Evolutionary conservation across 495 filamentous ascomycete genomes (phyloP).

Genomic region (Tuber aestivum): DNA sequence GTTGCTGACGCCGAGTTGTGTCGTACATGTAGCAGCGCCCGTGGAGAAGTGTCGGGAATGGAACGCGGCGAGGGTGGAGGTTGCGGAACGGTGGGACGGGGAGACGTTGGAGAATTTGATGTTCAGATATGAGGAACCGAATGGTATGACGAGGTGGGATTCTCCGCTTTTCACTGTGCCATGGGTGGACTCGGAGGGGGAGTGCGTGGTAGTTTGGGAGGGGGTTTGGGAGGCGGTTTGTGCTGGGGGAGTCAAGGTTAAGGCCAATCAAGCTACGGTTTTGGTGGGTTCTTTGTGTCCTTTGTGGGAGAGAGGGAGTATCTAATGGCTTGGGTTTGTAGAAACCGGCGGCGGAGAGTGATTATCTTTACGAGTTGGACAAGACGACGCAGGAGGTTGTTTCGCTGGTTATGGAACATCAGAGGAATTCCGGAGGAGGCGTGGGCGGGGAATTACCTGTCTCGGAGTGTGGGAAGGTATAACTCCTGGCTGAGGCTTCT

Average conservation of each 20-base stretch:
- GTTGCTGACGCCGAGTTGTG: constrained; percentile 69
- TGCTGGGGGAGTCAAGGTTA: constrained; percentile 57
- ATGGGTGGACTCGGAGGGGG: constrained; percentile 66
- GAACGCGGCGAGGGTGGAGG: constrained; percentile 41
- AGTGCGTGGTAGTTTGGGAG: constrained; percentile 50
- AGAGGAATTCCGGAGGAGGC: constrained; percentile 52
- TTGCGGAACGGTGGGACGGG: constrained; percentile 55
- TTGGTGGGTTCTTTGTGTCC: constrained; percentile 46
- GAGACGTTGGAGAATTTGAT: constrained; percentile 86
- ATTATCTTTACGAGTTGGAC: constrained; percentile 81
- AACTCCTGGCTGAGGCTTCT: constrained; percentile 31
- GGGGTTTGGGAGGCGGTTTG: constrained; percentile 74
- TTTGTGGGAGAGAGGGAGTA: not conserved
- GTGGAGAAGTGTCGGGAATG: constrained; percentile 49
- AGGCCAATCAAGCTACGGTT: constrained; percentile 76
- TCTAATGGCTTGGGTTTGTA: constrained; percentile 20
- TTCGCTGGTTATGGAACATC: constrained; percentile 61
- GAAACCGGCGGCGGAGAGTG: constrained; percentile 61
- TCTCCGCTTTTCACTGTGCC: constrained; percentile 86
- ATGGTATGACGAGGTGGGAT: constrained; percentile 92
- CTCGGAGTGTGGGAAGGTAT: constrained; percentile 45
- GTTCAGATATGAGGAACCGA: constrained; percentile 93
- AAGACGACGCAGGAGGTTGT: constrained; percentile 77
- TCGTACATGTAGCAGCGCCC: constrained; percentile 78
- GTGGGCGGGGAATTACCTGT: constrained; percentile 47